Evolutionary conservation across 1,139 yeast genomes (phyloP).

Genomic region (Kodamaea suecica): DNA sequence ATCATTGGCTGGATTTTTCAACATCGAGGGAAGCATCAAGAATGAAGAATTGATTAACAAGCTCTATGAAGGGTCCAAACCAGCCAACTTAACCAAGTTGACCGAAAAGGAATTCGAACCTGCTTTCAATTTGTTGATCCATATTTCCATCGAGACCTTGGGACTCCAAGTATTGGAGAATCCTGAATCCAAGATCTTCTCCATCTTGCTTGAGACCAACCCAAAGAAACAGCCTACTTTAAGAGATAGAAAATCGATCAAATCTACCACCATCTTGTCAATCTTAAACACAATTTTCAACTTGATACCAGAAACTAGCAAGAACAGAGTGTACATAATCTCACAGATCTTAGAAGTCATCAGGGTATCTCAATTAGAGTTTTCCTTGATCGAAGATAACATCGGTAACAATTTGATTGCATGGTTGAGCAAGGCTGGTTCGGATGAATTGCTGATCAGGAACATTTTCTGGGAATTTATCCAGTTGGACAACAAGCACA

Average conservation of each 20-base stretch:
- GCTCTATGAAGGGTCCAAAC: constrained; percentile 21
- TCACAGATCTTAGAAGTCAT: constrained; percentile 33
- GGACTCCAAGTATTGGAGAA: constrained; percentile 27
- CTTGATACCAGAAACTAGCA: constrained; percentile 36
- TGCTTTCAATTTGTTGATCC: constrained; percentile 40
- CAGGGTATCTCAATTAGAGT: constrained; percentile 32
- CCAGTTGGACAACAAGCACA: constrained; percentile 30
- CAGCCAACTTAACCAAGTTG: constrained; percentile 30
- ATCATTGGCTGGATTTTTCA: constrained; percentile 24
- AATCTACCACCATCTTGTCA: constrained; percentile 43
- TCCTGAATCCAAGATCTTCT: constrained; percentile 27
- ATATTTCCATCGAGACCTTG: constrained; percentile 34
- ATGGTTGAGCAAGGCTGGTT: constrained; percentile 37
- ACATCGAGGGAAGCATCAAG: constrained; percentile 27
- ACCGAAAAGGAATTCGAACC: constrained; percentile 48
- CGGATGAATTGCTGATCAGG: constrained; percentile 28
- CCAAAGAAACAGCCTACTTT: constrained; percentile 42
- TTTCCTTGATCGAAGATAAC: constrained; percentile 33
- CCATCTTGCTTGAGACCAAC: constrained; percentile 31
- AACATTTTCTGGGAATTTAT: constrained; percentile 41
- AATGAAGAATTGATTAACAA: constrained; percentile 27
- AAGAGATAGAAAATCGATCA: constrained; percentile 48
- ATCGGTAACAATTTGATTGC: constrained; percentile 36
- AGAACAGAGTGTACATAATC: constrained; percentile 33
- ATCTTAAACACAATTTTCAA: constrained; percentile 44